Evolutionary conservation across 1,139 yeast genomes (phyloP), one percentile per base, ranked within the genome.

Genomic region (Arxiozyma telluris): DNA sequence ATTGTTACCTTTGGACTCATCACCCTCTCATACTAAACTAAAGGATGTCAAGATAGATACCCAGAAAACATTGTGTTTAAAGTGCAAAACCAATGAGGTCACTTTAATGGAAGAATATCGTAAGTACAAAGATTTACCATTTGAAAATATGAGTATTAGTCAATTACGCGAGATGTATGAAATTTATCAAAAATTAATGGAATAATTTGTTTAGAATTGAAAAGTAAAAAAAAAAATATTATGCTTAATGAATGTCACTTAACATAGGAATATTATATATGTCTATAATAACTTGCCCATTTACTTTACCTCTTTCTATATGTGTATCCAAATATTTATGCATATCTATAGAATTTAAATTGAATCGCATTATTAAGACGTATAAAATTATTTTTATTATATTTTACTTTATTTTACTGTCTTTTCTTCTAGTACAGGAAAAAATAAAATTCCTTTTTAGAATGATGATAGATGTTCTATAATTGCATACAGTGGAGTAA

Each of bases 111-210:
- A 47, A 7, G 50, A 54, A 34, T 64, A 64, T 64, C 63, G 56
- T 43, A 55, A 54, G 41, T 64, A 53, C 51, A 61, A 60, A 50
- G 59, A 60, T 50, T 52, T 52, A 4, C 55, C 59, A 11, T 68
- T 68, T 52, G 69, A 68, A 20, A 68, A 65, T 48, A 48, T 68
- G 49, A 67, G 53, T 38, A 50, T 68, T 15, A 25, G 55, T 25
- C 69, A 68, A 46, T 47, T 68, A 50, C 61, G 55, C 50, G 63
- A 61, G 44, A 48, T 68, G 17, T 68, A 66, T 55, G 66, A 64
- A 20, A 64, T 63, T 25, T 68, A 67, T 53, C 65, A 60, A 61
- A 67, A 56, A 55, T 56, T 61, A 54, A 53, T 61, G 49, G 61
- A 59, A 38, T 59, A 50, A 54, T 17, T 21, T 17, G 44, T 25